These are phyloP conservation scores for Suillus americanus DNA, from an alignment of 768 basidiomycete genomes.

Conservation along the genomic window DNA sequence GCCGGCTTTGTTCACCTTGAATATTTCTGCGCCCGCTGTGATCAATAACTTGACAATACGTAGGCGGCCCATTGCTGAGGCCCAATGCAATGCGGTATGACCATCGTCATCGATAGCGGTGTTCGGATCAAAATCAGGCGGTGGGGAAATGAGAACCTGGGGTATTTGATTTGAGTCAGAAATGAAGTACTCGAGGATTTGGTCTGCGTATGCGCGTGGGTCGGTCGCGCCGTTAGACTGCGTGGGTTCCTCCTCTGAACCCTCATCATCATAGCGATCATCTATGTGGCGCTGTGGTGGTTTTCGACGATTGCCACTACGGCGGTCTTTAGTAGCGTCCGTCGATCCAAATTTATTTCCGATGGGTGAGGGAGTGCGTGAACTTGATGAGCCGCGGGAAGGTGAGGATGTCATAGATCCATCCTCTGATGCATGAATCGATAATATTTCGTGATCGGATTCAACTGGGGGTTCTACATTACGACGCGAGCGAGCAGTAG, in stretches of 20 bases:
- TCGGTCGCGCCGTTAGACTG: constrained; percentile 50
- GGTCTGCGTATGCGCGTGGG: constrained; percentile 83
- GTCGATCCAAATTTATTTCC: constrained; percentile 40
- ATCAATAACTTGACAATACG: constrained; percentile 93
- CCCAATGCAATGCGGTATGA: constrained; percentile 97
- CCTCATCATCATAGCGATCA: constrained; percentile 43
- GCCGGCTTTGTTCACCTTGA: constrained; percentile 93
- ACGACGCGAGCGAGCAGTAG: constrained; percentile 61
- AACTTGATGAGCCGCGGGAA: constrained; percentile 81
- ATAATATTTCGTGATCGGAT: constrained; percentile 62
- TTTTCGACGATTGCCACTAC: constrained; percentile 44
- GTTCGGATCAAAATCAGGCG: constrained; percentile 90
- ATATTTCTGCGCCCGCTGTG: constrained; percentile 93
- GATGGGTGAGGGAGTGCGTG: constrained; percentile 92
- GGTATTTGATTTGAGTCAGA: constrained; percentile 95
- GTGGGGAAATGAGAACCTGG: constrained; percentile 81
- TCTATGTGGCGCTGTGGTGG: constrained; percentile 47
- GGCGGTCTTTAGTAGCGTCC: constrained; percentile 21
- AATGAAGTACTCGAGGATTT: constrained; percentile 97
- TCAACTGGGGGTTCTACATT: constrained; percentile 51
- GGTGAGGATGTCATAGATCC: constrained; percentile 90
- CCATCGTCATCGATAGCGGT: constrained; percentile 98
- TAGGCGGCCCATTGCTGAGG: constrained; percentile 97
- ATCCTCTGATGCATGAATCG: constrained; percentile 79
- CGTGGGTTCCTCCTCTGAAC: constrained; percentile 40